A percentile compares a stretch with the other conserved stretches of the same genome.
These are phyloP conservation scores for Aegilops speltoides DNA, from an alignment of 176 grass and related monocot genomes.

Conservation along the genomic window DNA sequence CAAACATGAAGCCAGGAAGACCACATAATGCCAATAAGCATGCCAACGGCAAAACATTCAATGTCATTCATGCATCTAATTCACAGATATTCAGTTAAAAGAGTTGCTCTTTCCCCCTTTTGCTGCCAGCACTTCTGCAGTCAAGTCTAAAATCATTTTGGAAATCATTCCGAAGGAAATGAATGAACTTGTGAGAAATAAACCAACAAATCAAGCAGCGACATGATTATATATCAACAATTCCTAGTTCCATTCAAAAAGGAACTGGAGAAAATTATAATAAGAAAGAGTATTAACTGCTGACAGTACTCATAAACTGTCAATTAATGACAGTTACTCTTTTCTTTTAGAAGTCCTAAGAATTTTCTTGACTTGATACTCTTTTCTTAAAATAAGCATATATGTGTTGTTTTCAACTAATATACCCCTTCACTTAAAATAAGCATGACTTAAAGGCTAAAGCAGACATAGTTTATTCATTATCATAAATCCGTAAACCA, in stretches of 20 bases:
- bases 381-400: neutral
- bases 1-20: neutral
- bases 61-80: conserved; percentile 36
- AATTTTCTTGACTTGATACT: neutral
- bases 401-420: neutral
- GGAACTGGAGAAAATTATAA: neutral
- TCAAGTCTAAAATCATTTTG: conserved; percentile 42
- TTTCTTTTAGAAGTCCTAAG: neutral
- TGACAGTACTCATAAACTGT: neutral
- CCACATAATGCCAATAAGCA: neutral
- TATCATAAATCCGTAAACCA: neutral
- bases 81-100: conserved; percentile 18
- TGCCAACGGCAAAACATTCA: conserved; percentile 12
- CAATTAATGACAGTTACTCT: neutral
- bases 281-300: neutral
- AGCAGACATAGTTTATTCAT: neutral
- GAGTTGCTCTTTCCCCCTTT: conserved; percentile 35
- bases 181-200: conserved; percentile 44
- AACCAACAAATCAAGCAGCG: conserved; percentile 46
- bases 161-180: conserved; percentile 41
- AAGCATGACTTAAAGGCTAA: no score
- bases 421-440: neutral
- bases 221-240: neutral
- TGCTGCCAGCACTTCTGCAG: conserved; percentile 32
- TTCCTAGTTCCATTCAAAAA: neutral